Evolutionary conservation across 148 eudicot species (phyloP), one percentile per base, ranked within the genome.

Genomic region (Rhododendron griersonianum): DNA sequence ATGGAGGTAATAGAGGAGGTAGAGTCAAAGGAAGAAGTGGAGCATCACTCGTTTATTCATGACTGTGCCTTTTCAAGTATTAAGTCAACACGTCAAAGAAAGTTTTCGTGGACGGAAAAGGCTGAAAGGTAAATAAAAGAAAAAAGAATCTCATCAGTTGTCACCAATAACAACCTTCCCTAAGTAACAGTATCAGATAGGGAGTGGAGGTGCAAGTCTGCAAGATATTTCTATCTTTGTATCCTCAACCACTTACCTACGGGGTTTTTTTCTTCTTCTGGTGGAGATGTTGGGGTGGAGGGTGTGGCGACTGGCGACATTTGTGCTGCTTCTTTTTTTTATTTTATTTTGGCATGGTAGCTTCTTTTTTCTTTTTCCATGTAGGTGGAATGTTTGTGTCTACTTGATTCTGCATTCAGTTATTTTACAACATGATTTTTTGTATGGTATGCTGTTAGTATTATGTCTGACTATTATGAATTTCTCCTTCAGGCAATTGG

Each of bases 41-140:
- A 89, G 44, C 86, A 86, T 35, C 89, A 85, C 75, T 85, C 93
- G 80, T 87, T 89, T 77, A 86, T 87, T 86, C 91, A 89, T 83
- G 89, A 91, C 59, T 81, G 91, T 91, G 91, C 92, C 33, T 82
- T 89, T 86, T 90, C 98, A 84, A 90, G 87, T 85, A 85, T 94
- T 88, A 92, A 89, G 55, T 85, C 90, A 87, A 83, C 87, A 84
- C 94, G 93, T n/a, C 88, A 88, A 84, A 87, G 84, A 84, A 93
- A 88, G 93, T 94, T 92, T 85, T 84, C 84, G 25, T 97, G 99
- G 99, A 93, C 95, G 77, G 99, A 94, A 87, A 89, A 88, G 65
- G 90, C 96, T 82, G 99, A 97, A 85, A 95, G 98, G 99, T 97
- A 91, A 90, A 84, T 83, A 84, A 9, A 51, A 33, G 78, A 71